Conservation (phyloP, 1,284 basidiomycete genomes). For the Chiua sp. region DNA sequence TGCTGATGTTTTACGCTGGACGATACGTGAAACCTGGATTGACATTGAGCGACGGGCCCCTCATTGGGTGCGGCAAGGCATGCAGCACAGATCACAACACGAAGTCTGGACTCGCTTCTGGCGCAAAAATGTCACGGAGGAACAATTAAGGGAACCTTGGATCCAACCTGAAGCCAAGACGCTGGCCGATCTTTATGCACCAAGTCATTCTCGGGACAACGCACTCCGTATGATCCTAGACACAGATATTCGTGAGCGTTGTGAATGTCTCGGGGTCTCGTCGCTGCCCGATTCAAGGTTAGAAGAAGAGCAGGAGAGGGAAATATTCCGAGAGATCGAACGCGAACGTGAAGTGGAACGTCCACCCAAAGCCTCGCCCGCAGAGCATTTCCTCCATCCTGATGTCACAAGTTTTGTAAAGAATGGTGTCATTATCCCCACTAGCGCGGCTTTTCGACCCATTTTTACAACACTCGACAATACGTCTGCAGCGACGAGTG, state of each 20-base stretch:
- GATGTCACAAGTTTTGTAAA: conserved; percentile 26
- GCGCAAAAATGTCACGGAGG: background rate
- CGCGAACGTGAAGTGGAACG: conserved; percentile 43
- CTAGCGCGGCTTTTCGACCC: conserved; percentile 1
- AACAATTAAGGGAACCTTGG: conserved; percentile 34
- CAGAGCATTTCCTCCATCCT: conserved; percentile 19
- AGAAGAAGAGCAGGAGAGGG: conserved; percentile 53
- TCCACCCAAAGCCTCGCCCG: conserved; percentile 29
- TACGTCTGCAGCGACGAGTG: background rate
- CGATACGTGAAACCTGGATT: conserved; percentile 48
- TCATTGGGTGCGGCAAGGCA: conserved; percentile 45
- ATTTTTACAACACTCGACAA: conserved; percentile 8
- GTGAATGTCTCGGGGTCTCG: conserved; percentile 30
- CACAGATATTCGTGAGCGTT: conserved; percentile 34
- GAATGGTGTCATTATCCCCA: conserved; percentile 14
- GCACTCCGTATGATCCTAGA: conserved; percentile 5
- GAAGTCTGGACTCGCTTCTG: background rate
- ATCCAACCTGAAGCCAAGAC: conserved; percentile 42
- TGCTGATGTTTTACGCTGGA: conserved; percentile 48
- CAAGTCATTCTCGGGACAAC: background rate
- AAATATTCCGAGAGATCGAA: conserved; percentile 47
- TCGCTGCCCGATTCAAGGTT: conserved; percentile 24
- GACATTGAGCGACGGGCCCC: conserved; percentile 39
- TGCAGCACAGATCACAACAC: conserved; percentile 18
- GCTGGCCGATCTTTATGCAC: conserved; percentile 42